phyloP scores from a whole-genome alignment of 305 asterid genomes.

The Rubia peregrina region DNA sequence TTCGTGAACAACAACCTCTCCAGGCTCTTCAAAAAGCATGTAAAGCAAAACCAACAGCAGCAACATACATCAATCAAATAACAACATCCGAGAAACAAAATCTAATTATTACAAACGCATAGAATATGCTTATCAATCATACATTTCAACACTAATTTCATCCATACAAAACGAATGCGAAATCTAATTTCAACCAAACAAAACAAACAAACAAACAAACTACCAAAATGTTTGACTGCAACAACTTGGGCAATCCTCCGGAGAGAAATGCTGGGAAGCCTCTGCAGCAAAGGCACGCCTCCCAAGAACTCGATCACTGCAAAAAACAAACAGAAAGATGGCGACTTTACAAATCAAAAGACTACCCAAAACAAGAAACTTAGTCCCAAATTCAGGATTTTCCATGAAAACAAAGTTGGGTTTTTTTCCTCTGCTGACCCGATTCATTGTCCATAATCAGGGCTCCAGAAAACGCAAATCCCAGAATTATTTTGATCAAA shows the following conservation, averaged over 20 bases:
- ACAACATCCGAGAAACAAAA: background rate
- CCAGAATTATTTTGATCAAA: background rate
- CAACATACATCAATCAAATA: background rate
- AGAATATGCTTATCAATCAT: background rate
- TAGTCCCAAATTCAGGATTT: background rate
- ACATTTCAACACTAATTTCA: background rate
- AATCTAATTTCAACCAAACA: constrained; percentile 5
- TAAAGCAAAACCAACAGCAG: background rate
- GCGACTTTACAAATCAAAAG: background rate
- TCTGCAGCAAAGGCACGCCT: constrained; percentile 83
- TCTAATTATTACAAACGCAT: background rate
- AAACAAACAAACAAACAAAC: background rate
- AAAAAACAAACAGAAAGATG: constrained; percentile 7
- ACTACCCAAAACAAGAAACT: constrained; percentile 2
- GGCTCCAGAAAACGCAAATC: background rate
- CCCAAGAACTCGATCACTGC: constrained; percentile 90
- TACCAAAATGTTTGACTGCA: constrained; percentile 55
- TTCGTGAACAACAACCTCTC: constrained; percentile 71
- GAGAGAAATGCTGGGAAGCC: constrained; percentile 72
- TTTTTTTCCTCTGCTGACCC: constrained; percentile 23
- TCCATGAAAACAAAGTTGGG: background rate
- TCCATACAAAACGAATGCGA: background rate
- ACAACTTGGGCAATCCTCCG: constrained; percentile 64
- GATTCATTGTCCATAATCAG: constrained; percentile 25
- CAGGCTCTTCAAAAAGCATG: constrained; percentile 45